Percentiles rank a stretch among this genome's conserved stretches.
These are phyloP conservation scores for Apiotrichum porosum DNA, from an alignment of 1,284 basidiomycete genomes.

Conservation along the genomic window DNA sequence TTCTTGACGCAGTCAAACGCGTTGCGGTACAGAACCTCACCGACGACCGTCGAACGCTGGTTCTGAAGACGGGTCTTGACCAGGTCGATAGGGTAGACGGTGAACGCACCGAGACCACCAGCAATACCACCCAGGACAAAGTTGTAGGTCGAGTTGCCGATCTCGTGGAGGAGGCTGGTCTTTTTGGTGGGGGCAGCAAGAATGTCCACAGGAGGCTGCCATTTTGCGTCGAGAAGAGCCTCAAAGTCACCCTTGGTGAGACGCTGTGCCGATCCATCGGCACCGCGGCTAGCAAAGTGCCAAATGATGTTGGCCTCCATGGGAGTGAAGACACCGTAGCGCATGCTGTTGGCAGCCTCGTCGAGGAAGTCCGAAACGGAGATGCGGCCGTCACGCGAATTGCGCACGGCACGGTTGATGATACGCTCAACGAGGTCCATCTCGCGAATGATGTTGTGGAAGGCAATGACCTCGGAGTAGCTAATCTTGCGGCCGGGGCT, in stretches of 20 bases:
- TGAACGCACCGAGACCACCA: constrained; percentile 63
- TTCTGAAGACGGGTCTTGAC: constrained; percentile 90
- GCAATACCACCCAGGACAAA: constrained; percentile 89
- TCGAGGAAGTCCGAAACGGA: constrained; percentile 51
- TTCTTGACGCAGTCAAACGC: constrained; percentile 89
- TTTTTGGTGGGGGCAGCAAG: constrained; percentile 30
- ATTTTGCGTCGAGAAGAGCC: constrained; percentile 66
- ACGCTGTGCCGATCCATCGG: constrained; percentile 51
- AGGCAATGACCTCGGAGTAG: constrained; percentile 90
- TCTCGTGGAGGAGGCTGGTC: constrained; percentile 21
- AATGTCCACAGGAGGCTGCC: constrained; percentile 11
- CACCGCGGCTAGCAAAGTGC: constrained; percentile 84
- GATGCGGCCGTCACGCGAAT: constrained; percentile 86
- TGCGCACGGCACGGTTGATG: constrained; percentile 61
- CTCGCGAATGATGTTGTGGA: constrained; percentile 70
- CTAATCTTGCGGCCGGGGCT: constrained; percentile 82
- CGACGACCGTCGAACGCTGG: constrained; percentile 88
- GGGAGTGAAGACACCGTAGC: constrained; percentile 87
- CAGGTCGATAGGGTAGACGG: constrained; percentile 60
- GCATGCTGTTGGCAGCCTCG: constrained; percentile 55
- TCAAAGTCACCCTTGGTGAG: constrained; percentile 81
- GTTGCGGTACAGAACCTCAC: constrained; percentile 90
- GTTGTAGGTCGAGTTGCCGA: constrained; percentile 70
- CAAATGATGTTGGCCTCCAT: constrained; percentile 95
- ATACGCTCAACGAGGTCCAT: constrained; percentile 89